These are phyloP conservation scores for Prunus fruticosa DNA, from an alignment of 306 rosid species.

Conservation along the genomic window DNA sequence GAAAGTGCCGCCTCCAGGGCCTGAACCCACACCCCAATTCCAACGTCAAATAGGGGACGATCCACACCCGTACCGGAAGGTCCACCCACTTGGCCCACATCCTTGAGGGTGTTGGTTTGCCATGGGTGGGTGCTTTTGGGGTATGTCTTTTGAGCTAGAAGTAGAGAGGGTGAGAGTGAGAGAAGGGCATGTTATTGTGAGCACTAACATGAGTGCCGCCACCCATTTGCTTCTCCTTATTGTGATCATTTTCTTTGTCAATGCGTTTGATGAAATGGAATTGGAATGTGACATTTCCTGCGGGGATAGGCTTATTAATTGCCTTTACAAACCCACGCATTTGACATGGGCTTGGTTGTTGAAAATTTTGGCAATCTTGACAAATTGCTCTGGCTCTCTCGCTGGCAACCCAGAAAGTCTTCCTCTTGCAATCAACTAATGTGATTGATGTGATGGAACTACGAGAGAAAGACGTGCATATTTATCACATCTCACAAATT, in stretches of 20 bases:
- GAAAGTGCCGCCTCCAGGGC: not conserved
- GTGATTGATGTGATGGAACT: not conserved
- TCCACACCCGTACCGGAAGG: not conserved
- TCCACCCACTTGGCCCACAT: not conserved
- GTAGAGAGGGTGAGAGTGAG: not conserved
- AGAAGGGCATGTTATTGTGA: not conserved
- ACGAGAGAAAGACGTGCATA: not conserved
- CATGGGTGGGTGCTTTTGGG: too few species aligned
- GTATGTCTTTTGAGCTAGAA: not conserved
- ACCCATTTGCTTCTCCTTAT: not conserved
- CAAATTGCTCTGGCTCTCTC: too few species aligned
- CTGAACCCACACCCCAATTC: constrained; percentile 1
- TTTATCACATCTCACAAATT: not conserved
- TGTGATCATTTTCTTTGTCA: not conserved
- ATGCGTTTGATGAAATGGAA: not conserved
- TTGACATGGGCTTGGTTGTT: not conserved
- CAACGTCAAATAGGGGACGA: not conserved
- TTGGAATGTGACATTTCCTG: not conserved
- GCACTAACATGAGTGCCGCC: not conserved
- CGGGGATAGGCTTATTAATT: not conserved
- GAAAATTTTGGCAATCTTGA: not conserved
- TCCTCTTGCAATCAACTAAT: not conserved
- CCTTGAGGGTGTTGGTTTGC: not conserved
- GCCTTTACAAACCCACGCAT: not conserved
- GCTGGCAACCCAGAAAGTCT: not conserved